Percentiles rank a stretch among this genome's conserved stretches.
phyloP scores from a whole-genome alignment of 2,329 filamentous ascomycete genomes.

The Monosporascus sp. region DNA sequence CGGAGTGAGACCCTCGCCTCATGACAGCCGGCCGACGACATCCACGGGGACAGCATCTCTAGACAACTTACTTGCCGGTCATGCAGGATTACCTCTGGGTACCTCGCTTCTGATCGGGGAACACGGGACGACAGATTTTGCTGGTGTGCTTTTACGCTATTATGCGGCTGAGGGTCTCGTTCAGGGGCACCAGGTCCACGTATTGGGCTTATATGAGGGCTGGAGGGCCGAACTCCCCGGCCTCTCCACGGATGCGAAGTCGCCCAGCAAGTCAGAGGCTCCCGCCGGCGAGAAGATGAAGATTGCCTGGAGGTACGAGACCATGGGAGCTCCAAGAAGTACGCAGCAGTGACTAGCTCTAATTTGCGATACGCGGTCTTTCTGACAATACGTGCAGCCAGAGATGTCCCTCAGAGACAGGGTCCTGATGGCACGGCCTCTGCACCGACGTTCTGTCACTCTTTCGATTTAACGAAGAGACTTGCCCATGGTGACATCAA shows the following conservation, averaged over 20 bases:
- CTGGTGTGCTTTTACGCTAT: constrained; percentile 75
- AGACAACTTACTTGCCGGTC: constrained; percentile 79
- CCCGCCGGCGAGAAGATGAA: constrained; percentile 76
- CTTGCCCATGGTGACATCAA: constrained; percentile 46
- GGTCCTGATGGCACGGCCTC: constrained; percentile 11
- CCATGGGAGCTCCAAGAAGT: constrained; percentile 65
- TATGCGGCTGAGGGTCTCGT: constrained; percentile 91
- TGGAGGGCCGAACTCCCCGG: constrained; percentile 86
- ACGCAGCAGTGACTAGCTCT: constrained; percentile 14
- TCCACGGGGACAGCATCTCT: constrained; percentile 87
- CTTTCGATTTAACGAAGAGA: constrained; percentile 66
- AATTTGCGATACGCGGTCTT: background rate
- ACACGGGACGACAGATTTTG: constrained; percentile 89
- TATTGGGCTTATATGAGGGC: constrained; percentile 70
- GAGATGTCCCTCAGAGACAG: constrained; percentile 20
- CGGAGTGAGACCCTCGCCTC: constrained; percentile 73
- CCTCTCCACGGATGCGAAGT: constrained; percentile 42
- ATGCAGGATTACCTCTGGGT: constrained; percentile 78
- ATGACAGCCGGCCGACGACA: constrained; percentile 81
- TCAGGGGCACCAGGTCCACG: constrained; percentile 84
- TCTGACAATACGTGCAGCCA: constrained; percentile 17
- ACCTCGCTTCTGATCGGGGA: constrained; percentile 79
- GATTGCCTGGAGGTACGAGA: constrained; percentile 97
- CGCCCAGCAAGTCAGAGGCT: constrained; percentile 33
- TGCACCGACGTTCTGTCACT: constrained; percentile 57